phyloP scores from a whole-genome alignment of 305 asterid genomes.

The Nicotiana rustica region DNA sequence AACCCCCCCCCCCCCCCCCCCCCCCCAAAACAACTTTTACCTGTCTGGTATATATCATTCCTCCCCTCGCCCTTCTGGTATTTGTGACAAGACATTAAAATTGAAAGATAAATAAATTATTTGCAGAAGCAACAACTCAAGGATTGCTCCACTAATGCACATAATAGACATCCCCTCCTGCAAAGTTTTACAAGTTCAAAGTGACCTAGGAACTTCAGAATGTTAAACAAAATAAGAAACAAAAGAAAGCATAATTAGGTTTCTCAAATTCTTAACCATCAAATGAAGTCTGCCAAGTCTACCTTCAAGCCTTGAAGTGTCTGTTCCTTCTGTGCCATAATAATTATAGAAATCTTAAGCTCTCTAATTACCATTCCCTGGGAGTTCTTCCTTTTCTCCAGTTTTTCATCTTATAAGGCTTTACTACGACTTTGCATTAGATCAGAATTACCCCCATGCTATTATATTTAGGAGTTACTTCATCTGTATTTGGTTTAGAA shows the following conservation, averaged over 20 bases:
- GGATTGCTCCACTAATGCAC: background rate
- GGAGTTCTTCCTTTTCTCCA: slow-evolving; percentile 21
- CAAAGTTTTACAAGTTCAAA: slow-evolving; percentile 9
- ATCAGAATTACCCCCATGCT: background rate
- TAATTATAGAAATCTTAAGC: background rate
- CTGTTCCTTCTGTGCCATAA: slow-evolving; percentile 12
- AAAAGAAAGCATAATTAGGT: background rate
- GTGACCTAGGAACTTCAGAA: slow-evolving; percentile 9
- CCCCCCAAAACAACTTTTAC: too few species aligned
- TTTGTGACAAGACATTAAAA: slow-evolving; percentile 3
- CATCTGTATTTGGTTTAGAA: background rate
- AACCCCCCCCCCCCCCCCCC: background rate
- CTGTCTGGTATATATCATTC: background rate
- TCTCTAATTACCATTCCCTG: slow-evolving; percentile 1
- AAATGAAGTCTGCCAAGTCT: slow-evolving; percentile 12
- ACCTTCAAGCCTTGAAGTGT: background rate
- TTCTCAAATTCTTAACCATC: slow-evolving; percentile 19
- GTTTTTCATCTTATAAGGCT: background rate
- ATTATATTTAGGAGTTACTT: slow-evolving; percentile 16
- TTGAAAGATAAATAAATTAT: background rate
- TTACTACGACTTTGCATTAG: background rate
- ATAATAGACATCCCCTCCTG: background rate
- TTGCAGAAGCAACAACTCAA: slow-evolving; percentile 3
- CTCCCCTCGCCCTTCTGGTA: background rate
- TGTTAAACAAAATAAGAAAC: background rate